Evolutionary conservation across 805 yeast genomes (phyloP), one percentile per base, ranked within the genome.

Genomic region (Candida arabinofermentans): DNA sequence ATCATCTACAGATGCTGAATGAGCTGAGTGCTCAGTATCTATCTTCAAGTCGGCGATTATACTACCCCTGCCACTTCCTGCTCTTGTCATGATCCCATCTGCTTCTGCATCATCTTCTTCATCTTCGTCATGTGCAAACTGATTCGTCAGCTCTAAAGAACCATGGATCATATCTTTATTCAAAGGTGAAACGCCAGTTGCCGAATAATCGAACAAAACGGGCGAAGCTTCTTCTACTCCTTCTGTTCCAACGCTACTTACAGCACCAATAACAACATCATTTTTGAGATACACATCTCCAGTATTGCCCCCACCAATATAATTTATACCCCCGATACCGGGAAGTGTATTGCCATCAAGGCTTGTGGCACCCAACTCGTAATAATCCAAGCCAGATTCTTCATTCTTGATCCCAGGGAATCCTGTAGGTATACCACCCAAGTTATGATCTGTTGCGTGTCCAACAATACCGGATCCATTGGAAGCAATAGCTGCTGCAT

Each of bases 401-500:
- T 29, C 32, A 16, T 29, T 14, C 10, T 29, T 19, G 8, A 29
- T 29, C 10, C 19, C 16, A n/a, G 55, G 59, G 46, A 41, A 63
- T 58, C 31, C 76, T 72, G n/a, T n/a, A n/a, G n/a, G n/a, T n/a
- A n/a, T n/a, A n/a, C n/a, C n/a, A n/a, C n/a, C n/a, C n/a, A n/a
- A n/a, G n/a, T n/a, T n/a, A n/a, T n/a, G n/a, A n/a, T n/a, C n/a
- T n/a, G 78, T 66, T 60, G 54, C 54, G 54, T 29, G 32, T 29
- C 32, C 32, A 8, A 29, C 32, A 14, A 12, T 19, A 14, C 32
- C 32, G 16, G 47, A 56, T 14, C 16, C 18, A 29, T 59, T 22
- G 77, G 77, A 3, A 74, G 69, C 48, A 62, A 57, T 16, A 55
- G 49, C 23, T 54, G 57, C 46, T 41, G 64, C 30, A n/a, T n/a